Evolutionary conservation across 2,329 filamentous ascomycete species (phyloP).

Genomic region (Ascochyta koolunga): DNA sequence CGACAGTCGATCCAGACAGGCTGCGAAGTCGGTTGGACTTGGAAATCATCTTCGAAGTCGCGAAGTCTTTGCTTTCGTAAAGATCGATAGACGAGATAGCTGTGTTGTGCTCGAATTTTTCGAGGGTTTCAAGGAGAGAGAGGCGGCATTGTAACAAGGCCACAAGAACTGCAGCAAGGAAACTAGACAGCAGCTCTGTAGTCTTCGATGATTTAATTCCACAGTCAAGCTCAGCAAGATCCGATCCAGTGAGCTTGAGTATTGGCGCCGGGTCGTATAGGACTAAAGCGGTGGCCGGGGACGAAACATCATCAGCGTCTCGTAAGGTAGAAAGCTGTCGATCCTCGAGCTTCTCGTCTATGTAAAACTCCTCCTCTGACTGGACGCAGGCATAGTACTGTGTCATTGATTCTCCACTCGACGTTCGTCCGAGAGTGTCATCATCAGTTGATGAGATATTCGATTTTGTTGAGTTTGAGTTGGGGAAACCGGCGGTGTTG

Average conservation of each 20-base stretch:
- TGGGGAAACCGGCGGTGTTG: too few species aligned
- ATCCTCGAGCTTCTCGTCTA: neutral
- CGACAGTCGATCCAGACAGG: slow-evolving; percentile 8
- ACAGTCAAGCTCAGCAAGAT: neutral
- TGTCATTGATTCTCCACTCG: neutral
- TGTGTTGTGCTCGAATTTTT: neutral
- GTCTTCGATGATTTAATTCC: neutral
- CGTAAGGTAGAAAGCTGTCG: too few species aligned
- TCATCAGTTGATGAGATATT: too few species aligned
- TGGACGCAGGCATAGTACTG: neutral
- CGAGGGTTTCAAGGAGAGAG: neutral
- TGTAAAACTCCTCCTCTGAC: neutral
- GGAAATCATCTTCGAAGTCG: neutral
- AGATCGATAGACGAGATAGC: neutral
- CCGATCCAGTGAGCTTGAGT: neutral
- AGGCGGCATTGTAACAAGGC: neutral
- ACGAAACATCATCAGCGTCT: too few species aligned
- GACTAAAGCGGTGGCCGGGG: neutral
- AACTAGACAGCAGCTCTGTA: neutral
- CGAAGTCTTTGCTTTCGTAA: neutral
- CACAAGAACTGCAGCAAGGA: neutral
- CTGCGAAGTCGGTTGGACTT: neutral
- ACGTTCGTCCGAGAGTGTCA: too few species aligned
- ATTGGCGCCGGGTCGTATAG: neutral
- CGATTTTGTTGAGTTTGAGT: too few species aligned